Base-by-base conservation (phyloP, 2,329 filamentous ascomycete genomes). In the Colletotrichum euphorbiae region DNA sequence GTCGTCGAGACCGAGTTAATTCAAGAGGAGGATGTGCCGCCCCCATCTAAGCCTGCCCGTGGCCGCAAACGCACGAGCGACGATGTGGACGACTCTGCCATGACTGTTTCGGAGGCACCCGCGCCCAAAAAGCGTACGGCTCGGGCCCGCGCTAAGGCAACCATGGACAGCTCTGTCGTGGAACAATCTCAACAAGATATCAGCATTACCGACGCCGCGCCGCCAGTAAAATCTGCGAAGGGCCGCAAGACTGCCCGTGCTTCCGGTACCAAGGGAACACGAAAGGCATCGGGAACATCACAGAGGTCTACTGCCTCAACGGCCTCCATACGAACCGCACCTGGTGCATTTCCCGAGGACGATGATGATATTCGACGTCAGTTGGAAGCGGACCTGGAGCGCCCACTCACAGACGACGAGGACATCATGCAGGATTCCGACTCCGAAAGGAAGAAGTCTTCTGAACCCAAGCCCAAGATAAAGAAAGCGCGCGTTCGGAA, bases 331-430 rank as follows among this genome's bases (percentile, higher is more conserved):
- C 75, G 75, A 40, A 75, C 74, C 3, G 76, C 80, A 5, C 74
- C 81, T n/a, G 78, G 79, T 15, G 77, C 77, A 4, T 77, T 86
- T 11, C 84, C 85, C 0, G 66, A 69, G 2, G 83, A 88, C 62
- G 89, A 92, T 69, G 86, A 89, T 1, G 90, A 91, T 70, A 85
- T 92, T 42, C 89, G 93, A 58, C 85, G 85, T 21, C 87, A 88
- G 55, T 80, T 93, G 1, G 86, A 91, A 73, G 88, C 86, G 2
- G 90, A 91, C 65, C 82, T 92, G 9, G 87, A 90, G 48, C 80
- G 83, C 33, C 85, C 83, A 1, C 74, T 86, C 28, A 84, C 82
- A 2, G 85, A 89, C 33, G 83, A 86, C 13, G 87, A 88, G 50
- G 81, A 83, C 38, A 76, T 83, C 7, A 78, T 78, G 4, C 78